These are phyloP conservation scores for Middelhovenomyces tepae DNA, from an alignment of 805 yeast species.

Conservation along the genomic window DNA sequence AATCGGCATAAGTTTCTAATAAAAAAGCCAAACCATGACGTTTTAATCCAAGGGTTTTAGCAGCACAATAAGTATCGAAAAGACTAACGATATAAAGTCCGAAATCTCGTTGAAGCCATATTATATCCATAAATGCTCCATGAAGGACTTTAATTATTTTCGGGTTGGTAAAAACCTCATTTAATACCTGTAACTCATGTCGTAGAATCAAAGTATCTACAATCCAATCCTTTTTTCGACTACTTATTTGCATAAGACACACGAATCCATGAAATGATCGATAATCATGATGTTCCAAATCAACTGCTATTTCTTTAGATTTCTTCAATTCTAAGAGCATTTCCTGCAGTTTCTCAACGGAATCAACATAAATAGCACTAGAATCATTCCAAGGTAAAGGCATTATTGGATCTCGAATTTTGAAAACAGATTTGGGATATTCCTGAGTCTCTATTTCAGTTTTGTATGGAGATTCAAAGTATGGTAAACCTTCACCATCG, in stretches of 20 bases:
- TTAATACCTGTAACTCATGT: conserved; percentile 57
- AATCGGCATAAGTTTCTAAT: conserved; percentile 69
- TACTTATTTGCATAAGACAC: conserved; percentile 87
- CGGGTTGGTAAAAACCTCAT: conserved; percentile 75
- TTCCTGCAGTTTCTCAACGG: conserved; percentile 37
- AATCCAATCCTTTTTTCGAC: conserved; percentile 72
- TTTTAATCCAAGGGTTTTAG: conserved; percentile 69
- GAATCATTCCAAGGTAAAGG: conserved; percentile 61
- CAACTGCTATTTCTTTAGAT: conserved; percentile 72
- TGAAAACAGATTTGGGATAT: conserved; percentile 54
- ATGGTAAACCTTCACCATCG: conserved; percentile 33
- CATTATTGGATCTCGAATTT: conserved; percentile 39
- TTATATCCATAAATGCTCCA: conserved; percentile 94
- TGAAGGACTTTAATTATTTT: conserved; percentile 78
- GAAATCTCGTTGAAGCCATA: conserved; percentile 93
- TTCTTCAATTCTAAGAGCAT: conserved; percentile 48
- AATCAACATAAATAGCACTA: conserved; percentile 56
- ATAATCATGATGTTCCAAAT: conserved; percentile 91
- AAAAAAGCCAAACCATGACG: conserved; percentile 78
- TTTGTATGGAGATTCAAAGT: conserved; percentile 73
- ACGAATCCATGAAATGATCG: conserved; percentile 86
- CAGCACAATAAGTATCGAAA: conserved; percentile 90
- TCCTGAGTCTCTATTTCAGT: conserved; percentile 61
- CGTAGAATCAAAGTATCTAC: conserved; percentile 77
- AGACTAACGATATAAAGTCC: conserved; percentile 84